Evolutionary conservation across 116 monocot genomes (phyloP).

Genomic region (Cymodocea nodosa): DNA sequence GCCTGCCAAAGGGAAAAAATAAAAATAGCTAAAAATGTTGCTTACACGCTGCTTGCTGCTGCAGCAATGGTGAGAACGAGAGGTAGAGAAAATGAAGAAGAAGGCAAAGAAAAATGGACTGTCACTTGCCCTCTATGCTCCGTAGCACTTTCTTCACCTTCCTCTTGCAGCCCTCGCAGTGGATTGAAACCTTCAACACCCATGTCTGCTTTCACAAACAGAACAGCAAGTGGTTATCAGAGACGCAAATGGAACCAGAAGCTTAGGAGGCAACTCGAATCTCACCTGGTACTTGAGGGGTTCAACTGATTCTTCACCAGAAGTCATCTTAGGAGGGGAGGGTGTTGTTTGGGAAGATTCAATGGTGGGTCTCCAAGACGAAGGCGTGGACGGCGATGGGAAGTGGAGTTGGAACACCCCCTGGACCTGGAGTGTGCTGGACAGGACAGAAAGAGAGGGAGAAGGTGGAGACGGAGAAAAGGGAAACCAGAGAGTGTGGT

Average conservation of each 20-base stretch:
- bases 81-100: background rate
- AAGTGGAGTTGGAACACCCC: background rate
- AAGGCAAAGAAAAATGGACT: background rate
- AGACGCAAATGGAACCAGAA: background rate
- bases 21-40: too few relatives aligned
- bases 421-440: background rate
- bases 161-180: slow-evolving; percentile 42
- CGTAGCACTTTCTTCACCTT: slow-evolving; percentile 31
- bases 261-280: too few relatives aligned
- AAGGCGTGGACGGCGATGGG: background rate
- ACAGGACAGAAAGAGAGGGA: background rate
- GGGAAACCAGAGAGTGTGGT: background rate
- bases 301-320: background rate
- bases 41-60: too few relatives aligned
- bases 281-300: slow-evolving; percentile 14
- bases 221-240: too few relatives aligned
- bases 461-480: background rate
- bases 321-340: background rate
- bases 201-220: slow-evolving; percentile 12
- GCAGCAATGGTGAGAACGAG: background rate
- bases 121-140: slow-evolving; percentile 18
- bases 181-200: slow-evolving; percentile 32
- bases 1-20: slow-evolving; percentile 16
- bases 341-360: background rate
- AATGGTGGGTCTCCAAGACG: too few relatives aligned